A percentile compares a stretch with the other conserved stretches of the same genome.
These are phyloP conservation scores for Colletotrichum destructivum DNA, from an alignment of 2,329 filamentous ascomycete genomes.

Conservation along the genomic window DNA sequence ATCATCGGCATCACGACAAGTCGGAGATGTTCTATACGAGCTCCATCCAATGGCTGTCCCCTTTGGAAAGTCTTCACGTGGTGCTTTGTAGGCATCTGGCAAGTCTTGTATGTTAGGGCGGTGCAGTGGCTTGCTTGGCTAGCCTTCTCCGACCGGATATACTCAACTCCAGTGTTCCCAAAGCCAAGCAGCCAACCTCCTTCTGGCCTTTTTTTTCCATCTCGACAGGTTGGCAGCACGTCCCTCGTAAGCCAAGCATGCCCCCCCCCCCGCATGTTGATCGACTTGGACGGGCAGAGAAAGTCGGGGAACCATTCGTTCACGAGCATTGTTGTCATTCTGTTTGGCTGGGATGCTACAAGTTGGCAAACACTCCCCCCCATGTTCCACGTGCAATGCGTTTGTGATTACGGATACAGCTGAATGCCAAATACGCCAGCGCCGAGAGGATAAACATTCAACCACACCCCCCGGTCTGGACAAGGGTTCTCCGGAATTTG, in stretches of 20 bases:
- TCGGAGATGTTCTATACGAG: not conserved
- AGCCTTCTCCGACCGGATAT: conserved; percentile 31
- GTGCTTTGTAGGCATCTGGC: not conserved
- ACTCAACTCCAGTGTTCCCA: conserved; percentile 24
- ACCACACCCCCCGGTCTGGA: conserved; percentile 14
- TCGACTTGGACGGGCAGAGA: conserved; percentile 1
- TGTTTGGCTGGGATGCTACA: conserved; percentile 17
- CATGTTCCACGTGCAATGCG: conserved; percentile 34
- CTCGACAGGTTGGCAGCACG: not conserved
- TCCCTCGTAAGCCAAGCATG: conserved; percentile 20
- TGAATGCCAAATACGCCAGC: conserved; percentile 17
- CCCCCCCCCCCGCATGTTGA: not conserved
- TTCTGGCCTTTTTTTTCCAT: conserved; percentile 8
- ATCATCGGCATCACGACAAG: not conserved
- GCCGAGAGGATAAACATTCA: conserved; percentile 41
- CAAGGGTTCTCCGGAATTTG: conserved; percentile 40
- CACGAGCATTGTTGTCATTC: conserved; percentile 8
- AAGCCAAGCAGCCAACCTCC: not conserved
- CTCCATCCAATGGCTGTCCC: not conserved
- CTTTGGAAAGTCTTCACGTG: too few species aligned
- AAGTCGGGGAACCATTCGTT: conserved; percentile 30
- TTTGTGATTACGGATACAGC: not conserved
- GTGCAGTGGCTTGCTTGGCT: not conserved
- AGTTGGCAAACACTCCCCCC: conserved; percentile 11
- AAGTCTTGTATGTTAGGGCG: not conserved